phyloP scores from a whole-genome alignment of 2,329 filamentous ascomycete species.

The Stemphylium lycopersici region DNA sequence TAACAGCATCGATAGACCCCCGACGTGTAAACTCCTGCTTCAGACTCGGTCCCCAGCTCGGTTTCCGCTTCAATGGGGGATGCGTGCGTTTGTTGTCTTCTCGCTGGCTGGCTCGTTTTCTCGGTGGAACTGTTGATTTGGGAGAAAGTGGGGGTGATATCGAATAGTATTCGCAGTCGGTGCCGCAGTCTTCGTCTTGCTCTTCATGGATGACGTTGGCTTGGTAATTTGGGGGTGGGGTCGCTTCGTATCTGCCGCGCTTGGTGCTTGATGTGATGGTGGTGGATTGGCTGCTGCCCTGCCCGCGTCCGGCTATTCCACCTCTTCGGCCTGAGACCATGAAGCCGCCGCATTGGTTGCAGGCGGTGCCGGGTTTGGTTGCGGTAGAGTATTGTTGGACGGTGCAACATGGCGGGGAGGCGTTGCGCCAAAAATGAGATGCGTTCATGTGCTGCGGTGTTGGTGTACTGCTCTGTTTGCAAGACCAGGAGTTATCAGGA shows the following conservation, averaged over 20 bases:
- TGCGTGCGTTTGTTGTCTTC: constrained; percentile 16
- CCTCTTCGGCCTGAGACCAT: constrained; percentile 34
- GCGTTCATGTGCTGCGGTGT: neutral
- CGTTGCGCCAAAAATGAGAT: neutral
- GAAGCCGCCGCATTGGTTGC: constrained; percentile 26
- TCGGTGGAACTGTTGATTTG: constrained; percentile 12
- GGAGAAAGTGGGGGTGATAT: constrained; percentile 23
- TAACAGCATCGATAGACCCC: constrained; percentile 15
- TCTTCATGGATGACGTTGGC: constrained; percentile 26
- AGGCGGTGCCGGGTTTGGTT: constrained; percentile 19
- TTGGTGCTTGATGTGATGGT: constrained; percentile 14
- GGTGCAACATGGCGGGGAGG: neutral
- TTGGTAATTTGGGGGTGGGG: constrained; percentile 26
- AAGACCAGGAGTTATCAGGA: neutral
- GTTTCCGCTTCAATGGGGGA: constrained; percentile 18
- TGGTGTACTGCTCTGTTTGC: neutral
- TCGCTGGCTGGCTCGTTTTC: constrained; percentile 4
- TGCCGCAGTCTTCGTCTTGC: constrained; percentile 18
- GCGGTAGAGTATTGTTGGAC: neutral
- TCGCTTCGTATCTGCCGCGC: constrained; percentile 5
- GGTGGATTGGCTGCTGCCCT: constrained; percentile 22
- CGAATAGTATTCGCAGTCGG: constrained; percentile 5
- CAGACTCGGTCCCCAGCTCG: constrained; percentile 35
- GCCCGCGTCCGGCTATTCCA: constrained; percentile 34
- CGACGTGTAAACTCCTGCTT: constrained; percentile 25